Evolutionary conservation across 2,329 filamentous ascomycete species (phyloP), one percentile per base, ranked within the genome.

Genomic region (Immersiporthe knoxdaviesiana): DNA sequence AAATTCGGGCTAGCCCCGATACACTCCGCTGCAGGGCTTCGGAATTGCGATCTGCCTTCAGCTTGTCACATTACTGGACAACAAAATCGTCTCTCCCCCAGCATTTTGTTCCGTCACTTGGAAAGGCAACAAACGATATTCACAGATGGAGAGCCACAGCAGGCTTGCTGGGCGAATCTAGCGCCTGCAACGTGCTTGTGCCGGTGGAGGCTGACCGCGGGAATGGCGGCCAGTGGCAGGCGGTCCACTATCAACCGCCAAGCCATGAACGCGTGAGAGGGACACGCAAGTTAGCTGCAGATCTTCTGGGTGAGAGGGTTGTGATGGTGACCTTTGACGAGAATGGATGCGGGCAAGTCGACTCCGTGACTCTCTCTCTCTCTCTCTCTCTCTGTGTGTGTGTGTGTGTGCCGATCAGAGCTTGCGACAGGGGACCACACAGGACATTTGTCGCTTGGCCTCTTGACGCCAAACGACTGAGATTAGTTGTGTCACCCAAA

Each of bases 201-300:
- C 59, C 39, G n/a, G 59, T 24, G 3, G 52, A 61, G 61, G 68
- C 58, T 66, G 63, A 39, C 58, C 35, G 54, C 35, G 66, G 66
- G 68, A 64, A 66, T 66, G 69, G 66, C 63, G 58, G 63, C 59
- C 63, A 70, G 59, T 68, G 61, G 58, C 68, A 54, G 56, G 37
- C 10, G 41, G 21, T 39, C 41, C 44, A 67, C 59, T 54, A 47
- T 52, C 52, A 47, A 37, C 50, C 41, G 69, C 47, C 69, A 63
- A 68, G 69, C 68, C 59, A 50, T 56, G 44, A 62, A 60, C 59
- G 64, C 60, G 58, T n/a, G 68, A 70, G 63, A 56, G 24, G 30
- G 35, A 59, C n/a, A n/a, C n/a, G 66, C 62, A 68, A 58, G 62
- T 68, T 52, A 68, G 62, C 68, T 70, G 66, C 69, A 68, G 62